Evolutionary conservation across 1,139 yeast species (phyloP).

Genomic region (Lodderomyces elongisporus): DNA sequence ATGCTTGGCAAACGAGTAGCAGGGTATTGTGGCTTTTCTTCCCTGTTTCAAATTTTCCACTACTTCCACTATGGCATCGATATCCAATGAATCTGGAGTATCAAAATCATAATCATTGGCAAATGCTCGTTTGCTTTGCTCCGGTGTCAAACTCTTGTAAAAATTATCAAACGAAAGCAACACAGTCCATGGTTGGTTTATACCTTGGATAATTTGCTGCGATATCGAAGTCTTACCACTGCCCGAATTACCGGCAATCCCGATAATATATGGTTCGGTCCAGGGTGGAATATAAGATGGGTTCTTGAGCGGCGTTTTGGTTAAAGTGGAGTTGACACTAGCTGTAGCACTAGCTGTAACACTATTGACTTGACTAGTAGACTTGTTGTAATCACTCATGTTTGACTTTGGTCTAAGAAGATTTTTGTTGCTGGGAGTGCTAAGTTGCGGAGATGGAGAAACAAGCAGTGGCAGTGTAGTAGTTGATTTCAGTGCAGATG

Average conservation of each 20-base stretch:
- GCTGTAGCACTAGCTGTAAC: conserved; percentile 1
- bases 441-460: no score
- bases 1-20: conserved; percentile 77
- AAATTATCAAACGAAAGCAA: conserved; percentile 86
- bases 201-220: conserved; percentile 68
- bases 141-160: conserved; percentile 65
- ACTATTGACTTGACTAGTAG: no score
- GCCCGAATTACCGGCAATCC: conserved; percentile 92
- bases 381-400: no score
- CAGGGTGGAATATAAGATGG: conserved; percentile 76
- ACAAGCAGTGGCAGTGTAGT: no score
- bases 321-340: neutral
- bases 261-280: conserved; percentile 93
- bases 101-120: conserved; percentile 75
- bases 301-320: conserved; percentile 2
- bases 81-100: conserved; percentile 74
- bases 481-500: no score
- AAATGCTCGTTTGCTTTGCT: conserved; percentile 62
- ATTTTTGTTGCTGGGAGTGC: no score
- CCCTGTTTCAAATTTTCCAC: conserved; percentile 60
- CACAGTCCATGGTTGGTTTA: conserved; percentile 96
- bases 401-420: no score
- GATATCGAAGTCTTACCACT: conserved; percentile 96
- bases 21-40: conserved; percentile 64
- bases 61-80: conserved; percentile 63